Conservation (phyloP, 2,329 filamentous ascomycete species). For the Piedraia hortae region DNA sequence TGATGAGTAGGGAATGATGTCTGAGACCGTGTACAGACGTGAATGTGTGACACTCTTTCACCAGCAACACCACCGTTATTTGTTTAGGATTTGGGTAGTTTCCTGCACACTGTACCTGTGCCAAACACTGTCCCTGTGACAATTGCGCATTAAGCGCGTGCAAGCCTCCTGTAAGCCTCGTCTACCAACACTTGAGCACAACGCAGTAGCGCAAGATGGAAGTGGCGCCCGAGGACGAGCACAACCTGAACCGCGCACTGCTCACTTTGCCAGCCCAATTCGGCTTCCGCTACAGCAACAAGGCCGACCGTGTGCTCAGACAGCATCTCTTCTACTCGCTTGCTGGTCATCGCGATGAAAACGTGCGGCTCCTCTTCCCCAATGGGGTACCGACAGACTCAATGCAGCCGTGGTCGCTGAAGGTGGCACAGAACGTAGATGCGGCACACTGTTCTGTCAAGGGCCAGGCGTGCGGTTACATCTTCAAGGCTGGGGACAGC, state of each 20-base stretch:
- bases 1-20: conserved; percentile 20
- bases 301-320: conserved; percentile 45
- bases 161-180: too few relatives aligned
- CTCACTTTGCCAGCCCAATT: conserved; percentile 47
- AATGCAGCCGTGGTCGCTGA: conserved; percentile 35
- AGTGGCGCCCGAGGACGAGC: conserved; percentile 27
- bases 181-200: too few relatives aligned
- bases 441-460: conserved; percentile 69
- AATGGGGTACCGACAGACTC: conserved; percentile 22
- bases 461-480: conserved; percentile 87
- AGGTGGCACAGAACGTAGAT: conserved; percentile 68
- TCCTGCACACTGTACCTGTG: too few relatives aligned
- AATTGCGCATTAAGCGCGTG: too few relatives aligned
- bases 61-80: too few relatives aligned
- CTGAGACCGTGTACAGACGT: too few relatives aligned
- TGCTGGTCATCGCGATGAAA: conserved; percentile 43
- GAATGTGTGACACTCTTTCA: too few relatives aligned
- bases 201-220: conserved; percentile 11
- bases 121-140: too few relatives aligned
- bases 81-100: too few relatives aligned
- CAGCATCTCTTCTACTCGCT: conserved; percentile 67
- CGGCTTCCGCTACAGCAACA: conserved; percentile 45
- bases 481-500: conserved; percentile 81
- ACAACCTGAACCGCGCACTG: conserved; percentile 59
- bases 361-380: conserved; percentile 60